These are phyloP conservation scores for Dalbergia cultrata DNA, from an alignment of 306 rosid genomes.

Conservation along the genomic window DNA sequence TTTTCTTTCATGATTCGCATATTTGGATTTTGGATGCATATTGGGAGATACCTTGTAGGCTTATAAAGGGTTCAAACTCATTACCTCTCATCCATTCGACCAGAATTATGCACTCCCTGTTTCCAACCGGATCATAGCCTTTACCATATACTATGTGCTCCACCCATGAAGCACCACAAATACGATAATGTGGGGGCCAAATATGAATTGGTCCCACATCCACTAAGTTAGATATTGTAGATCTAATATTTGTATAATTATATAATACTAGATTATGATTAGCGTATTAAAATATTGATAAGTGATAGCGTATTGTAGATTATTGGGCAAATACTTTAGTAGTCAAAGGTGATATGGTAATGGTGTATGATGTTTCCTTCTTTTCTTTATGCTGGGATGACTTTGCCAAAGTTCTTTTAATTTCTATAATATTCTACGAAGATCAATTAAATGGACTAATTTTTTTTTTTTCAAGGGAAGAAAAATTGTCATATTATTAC, in stretches of 20 bases:
- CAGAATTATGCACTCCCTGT: slow-evolving; percentile 57
- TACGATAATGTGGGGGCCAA: slow-evolving; percentile 57
- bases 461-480: neutral
- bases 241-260: slow-evolving; percentile 33
- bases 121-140: slow-evolving; percentile 68
- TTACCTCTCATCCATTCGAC: slow-evolving; percentile 45
- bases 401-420: slow-evolving; percentile 38
- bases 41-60: slow-evolving; percentile 50
- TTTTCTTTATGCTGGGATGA: slow-evolving; percentile 47
- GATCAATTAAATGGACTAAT: neutral
- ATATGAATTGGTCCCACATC: slow-evolving; percentile 39
- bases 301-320: slow-evolving; percentile 24
- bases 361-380: slow-evolving; percentile 53
- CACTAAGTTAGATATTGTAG: slow-evolving; percentile 30
- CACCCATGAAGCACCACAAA: slow-evolving; percentile 50
- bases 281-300: slow-evolving; percentile 25
- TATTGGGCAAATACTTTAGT: slow-evolving; percentile 45
- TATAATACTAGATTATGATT: neutral
- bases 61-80: slow-evolving; percentile 56
- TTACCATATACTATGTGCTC: slow-evolving; percentile 42
- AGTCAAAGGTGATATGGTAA: slow-evolving; percentile 57
- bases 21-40: slow-evolving; percentile 44
- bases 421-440: slow-evolving; percentile 13
- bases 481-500: neutral
- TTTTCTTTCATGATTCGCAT: slow-evolving; percentile 44